phyloP scores from a whole-genome alignment of 2,329 filamentous ascomycete genomes.

The Arthrobotrys musiformis region DNA sequence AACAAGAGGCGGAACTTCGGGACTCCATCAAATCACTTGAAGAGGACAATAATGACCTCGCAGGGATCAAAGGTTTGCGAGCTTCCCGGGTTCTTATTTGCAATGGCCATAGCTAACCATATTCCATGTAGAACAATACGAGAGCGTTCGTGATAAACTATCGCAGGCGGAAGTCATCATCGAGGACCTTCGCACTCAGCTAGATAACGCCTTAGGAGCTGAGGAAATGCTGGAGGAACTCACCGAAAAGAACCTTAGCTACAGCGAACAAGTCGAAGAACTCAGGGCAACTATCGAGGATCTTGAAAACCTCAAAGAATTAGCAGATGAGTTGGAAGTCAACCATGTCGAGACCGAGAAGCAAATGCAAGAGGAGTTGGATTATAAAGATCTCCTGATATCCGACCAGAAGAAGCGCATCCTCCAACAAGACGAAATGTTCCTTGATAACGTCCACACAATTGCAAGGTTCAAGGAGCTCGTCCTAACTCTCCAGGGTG shows the following conservation, averaged over 20 bases:
- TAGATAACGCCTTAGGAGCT: constrained; percentile 86
- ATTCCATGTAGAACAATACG: constrained; percentile 69
- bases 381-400: constrained; percentile 85
- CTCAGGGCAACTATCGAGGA: constrained; percentile 85
- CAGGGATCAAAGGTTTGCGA: constrained; percentile 67
- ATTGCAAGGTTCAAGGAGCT: constrained; percentile 88
- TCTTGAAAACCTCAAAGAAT: constrained; percentile 86
- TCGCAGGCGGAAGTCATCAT: constrained; percentile 77
- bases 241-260: constrained; percentile 83
- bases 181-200: constrained; percentile 87
- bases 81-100: not conserved
- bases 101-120: not conserved
- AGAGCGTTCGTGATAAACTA: constrained; percentile 77
- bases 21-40: constrained; percentile 79
- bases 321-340: constrained; percentile 92
- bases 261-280: constrained; percentile 84
- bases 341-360: constrained; percentile 94
- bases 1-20: constrained; percentile 82
- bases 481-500: constrained; percentile 82
- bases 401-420: constrained; percentile 80
- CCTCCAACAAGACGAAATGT: constrained; percentile 78
- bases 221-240: constrained; percentile 96
- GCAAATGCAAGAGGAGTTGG: constrained; percentile 91
- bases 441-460: constrained; percentile 91
- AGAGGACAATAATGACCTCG: constrained; percentile 76